Percentiles rank a stretch among this genome's conserved stretches.
Evolutionary conservation across 1,139 yeast genomes (phyloP).

Genomic region (Blastobotrys aristatus): DNA sequence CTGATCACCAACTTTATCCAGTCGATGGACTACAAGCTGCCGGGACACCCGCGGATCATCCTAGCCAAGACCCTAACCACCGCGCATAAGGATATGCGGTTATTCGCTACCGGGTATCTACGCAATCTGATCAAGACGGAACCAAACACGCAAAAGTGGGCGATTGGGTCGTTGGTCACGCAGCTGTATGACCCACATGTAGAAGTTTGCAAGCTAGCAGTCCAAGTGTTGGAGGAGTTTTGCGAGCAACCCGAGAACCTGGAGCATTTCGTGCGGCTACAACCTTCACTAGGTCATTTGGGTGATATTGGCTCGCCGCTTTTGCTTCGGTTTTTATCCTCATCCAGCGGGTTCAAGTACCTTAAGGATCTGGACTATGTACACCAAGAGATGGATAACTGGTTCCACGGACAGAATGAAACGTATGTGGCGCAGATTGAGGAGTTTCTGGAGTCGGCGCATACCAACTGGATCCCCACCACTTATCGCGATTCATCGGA

Average conservation of each 20-base stretch:
- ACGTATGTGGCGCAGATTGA: conserved; percentile 52
- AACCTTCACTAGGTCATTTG: conserved; percentile 45
- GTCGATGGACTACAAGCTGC: conserved; percentile 55
- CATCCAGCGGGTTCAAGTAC: conserved; percentile 52
- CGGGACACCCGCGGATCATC: conserved; percentile 64
- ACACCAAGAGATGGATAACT: conserved; percentile 51
- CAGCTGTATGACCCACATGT: conserved; percentile 65
- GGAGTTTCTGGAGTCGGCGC: conserved; percentile 34
- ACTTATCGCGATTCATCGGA: conserved; percentile 4
- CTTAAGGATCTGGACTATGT: conserved; percentile 49
- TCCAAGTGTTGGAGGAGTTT: conserved; percentile 46
- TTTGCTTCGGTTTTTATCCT: conserved; percentile 49
- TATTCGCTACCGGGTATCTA: conserved; percentile 52
- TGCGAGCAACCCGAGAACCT: conserved; percentile 41
- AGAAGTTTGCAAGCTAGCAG: conserved; percentile 55
- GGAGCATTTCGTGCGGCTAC: conserved; percentile 41
- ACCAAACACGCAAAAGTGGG: conserved; percentile 36
- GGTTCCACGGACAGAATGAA: conserved; percentile 54
- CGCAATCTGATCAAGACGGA: conserved; percentile 39
- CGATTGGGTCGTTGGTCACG: conserved; percentile 50
- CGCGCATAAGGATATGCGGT: conserved; percentile 48
- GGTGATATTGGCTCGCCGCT: conserved; percentile 45
- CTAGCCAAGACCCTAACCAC: conserved; percentile 60
- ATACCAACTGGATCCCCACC: conserved; percentile 20
- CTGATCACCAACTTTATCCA: conserved; percentile 54